A percentile compares a stretch with the other conserved stretches of the same genome.
Evolutionary conservation across 441 rosid genomes (phyloP).

Genomic region (Bocquillonia castaneifolia): DNA sequence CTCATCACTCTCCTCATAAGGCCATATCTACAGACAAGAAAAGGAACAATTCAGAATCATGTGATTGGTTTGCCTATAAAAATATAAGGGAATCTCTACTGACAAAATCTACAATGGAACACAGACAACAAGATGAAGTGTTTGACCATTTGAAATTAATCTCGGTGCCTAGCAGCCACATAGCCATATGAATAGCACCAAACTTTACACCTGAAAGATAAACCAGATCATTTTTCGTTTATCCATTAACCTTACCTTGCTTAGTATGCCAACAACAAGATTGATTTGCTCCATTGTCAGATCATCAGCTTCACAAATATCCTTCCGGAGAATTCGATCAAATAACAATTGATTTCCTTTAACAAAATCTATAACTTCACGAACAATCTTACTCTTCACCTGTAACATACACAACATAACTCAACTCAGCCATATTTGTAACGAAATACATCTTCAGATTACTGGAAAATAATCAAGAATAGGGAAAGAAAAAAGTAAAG

Average conservation of each 20-base stretch:
- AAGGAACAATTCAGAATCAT: neutral
- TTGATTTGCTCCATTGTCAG: constrained; percentile 77
- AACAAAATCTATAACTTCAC: constrained; percentile 76
- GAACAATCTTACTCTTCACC: constrained; percentile 89
- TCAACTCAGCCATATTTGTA: constrained; percentile 1
- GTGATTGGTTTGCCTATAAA: neutral
- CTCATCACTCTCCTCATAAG: constrained; percentile 78
- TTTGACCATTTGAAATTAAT: neutral
- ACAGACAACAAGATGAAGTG: neutral
- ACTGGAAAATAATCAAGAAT: neutral
- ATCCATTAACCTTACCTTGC: constrained; percentile 51
- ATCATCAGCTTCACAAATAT: constrained; percentile 64
- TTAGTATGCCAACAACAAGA: constrained; percentile 85
- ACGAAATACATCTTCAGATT: neutral
- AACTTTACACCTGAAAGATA: neutral
- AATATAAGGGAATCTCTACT: neutral
- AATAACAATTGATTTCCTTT: constrained; percentile 70
- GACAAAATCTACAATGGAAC: neutral
- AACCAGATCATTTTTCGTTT: neutral
- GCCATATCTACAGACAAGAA: constrained; percentile 67
- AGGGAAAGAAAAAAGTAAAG: neutral
- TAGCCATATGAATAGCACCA: neutral
- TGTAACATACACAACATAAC: constrained; percentile 27
- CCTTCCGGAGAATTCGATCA: constrained; percentile 78
- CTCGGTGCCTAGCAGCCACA: constrained; percentile 17